phyloP scores from a whole-genome alignment of 73 alveolate genomes.

The Stentor roeselii region DNA sequence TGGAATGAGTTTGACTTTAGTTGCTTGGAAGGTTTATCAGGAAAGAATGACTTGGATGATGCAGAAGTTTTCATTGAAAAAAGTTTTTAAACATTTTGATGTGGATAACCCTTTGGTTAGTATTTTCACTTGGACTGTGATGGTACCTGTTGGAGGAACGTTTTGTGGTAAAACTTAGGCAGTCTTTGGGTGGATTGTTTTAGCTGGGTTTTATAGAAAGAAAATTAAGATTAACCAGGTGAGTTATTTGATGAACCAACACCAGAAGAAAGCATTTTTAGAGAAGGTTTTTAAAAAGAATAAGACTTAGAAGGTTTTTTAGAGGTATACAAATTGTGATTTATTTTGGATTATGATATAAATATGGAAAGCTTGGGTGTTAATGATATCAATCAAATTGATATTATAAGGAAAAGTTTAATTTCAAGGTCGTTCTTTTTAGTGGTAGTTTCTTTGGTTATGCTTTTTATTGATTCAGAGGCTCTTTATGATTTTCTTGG shows the following conservation, averaged over 20 bases:
- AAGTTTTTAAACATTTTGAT: not conserved
- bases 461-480: too few relatives aligned
- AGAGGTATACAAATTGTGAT: too few relatives aligned
- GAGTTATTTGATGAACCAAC: not conserved
- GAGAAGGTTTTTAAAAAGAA: not conserved
- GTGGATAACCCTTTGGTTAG: not conserved
- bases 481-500: too few relatives aligned
- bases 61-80: not conserved
- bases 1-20: not conserved
- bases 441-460: too few relatives aligned
- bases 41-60: not conserved
- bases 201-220: not conserved
- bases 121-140: slow-evolving; percentile 8
- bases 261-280: slow-evolving; percentile 23
- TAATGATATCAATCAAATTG: too few relatives aligned
- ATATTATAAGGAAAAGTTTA: too few relatives aligned
- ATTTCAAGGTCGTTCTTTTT: too few relatives aligned
- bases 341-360: too few relatives aligned
- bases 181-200: slow-evolving; percentile 18
- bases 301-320: too few relatives aligned
- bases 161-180: not conserved
- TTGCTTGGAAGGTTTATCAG: not conserved
- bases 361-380: too few relatives aligned
- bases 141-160: slow-evolving; percentile 24
- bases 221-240: slow-evolving; percentile 1